Evolutionary conservation across 2,329 filamentous ascomycete genomes (phyloP).

Genomic region (Apiospora malaysiana): DNA sequence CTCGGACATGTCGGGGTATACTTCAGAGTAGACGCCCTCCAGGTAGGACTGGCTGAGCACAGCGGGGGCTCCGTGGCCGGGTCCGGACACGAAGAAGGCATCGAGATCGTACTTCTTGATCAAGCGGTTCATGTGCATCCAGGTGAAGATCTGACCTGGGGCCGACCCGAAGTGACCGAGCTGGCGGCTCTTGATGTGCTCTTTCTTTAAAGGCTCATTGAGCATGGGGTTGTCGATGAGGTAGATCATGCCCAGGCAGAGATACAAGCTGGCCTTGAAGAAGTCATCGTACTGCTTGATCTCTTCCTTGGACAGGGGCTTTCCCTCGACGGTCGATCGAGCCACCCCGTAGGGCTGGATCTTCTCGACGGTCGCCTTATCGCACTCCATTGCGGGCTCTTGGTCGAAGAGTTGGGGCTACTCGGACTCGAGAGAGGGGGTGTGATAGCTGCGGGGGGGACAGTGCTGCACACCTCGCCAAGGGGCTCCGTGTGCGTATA

Average conservation of each 20-base stretch:
- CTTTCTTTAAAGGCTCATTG: conserved; percentile 68
- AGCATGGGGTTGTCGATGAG: conserved; percentile 76
- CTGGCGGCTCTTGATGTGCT: conserved; percentile 76
- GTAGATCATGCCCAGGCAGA: conserved; percentile 82
- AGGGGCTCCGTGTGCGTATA: background rate
- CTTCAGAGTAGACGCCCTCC: conserved; percentile 78
- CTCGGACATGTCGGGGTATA: conserved; percentile 76
- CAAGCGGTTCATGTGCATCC: conserved; percentile 81
- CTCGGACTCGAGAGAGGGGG: background rate
- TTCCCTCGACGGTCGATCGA: conserved; percentile 66
- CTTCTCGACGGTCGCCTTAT: conserved; percentile 51
- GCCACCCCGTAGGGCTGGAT: conserved; percentile 70
- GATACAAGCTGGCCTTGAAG: conserved; percentile 76
- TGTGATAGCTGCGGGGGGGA: background rate
- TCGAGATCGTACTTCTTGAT: conserved; percentile 82
- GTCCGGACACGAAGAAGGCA: conserved; percentile 75
- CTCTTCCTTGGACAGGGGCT: conserved; percentile 69
- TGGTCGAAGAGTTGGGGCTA: background rate
- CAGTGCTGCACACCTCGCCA: background rate
- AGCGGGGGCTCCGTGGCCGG: conserved; percentile 78
- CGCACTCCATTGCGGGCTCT: conserved; percentile 23
- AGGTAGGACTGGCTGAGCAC: conserved; percentile 79
- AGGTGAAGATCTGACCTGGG: conserved; percentile 81
- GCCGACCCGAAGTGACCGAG: conserved; percentile 82
- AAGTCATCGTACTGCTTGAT: conserved; percentile 73